Evolutionary conservation across 2,329 filamentous ascomycete genomes (phyloP).

Genomic region (Fusarium heterosporum): DNA sequence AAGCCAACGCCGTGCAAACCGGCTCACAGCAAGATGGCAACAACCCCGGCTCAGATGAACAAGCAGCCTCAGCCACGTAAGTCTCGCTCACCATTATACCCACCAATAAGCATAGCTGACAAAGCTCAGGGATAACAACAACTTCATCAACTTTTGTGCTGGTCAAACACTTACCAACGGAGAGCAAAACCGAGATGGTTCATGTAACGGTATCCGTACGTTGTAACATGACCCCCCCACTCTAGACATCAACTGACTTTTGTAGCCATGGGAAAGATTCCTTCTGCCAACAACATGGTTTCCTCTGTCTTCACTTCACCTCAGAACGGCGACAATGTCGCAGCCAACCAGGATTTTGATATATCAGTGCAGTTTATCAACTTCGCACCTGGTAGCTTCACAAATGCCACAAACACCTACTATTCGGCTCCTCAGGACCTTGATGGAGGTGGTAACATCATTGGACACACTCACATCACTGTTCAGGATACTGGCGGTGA

Average conservation of each 20-base stretch:
- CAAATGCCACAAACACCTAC: slow-evolving; percentile 70
- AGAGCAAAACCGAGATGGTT: slow-evolving; percentile 66
- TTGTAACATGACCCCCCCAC: slow-evolving; percentile 26
- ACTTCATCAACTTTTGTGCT: slow-evolving; percentile 73
- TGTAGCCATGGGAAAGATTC: slow-evolving; percentile 70
- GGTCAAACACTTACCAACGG: slow-evolving; percentile 70
- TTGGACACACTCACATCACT: slow-evolving; percentile 71
- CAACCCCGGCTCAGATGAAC: slow-evolving; percentile 57
- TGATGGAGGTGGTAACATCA: slow-evolving; percentile 60
- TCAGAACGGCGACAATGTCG: slow-evolving; percentile 61
- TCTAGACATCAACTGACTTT: slow-evolving; percentile 29
- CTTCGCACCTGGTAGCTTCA: slow-evolving; percentile 69
- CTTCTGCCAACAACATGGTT: slow-evolving; percentile 66
- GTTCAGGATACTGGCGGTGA: slow-evolving; percentile 66
- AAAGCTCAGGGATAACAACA: slow-evolving; percentile 63
- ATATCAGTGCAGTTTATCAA: slow-evolving; percentile 65
- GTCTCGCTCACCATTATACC: slow-evolving; percentile 41
- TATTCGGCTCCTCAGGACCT: slow-evolving; percentile 70
- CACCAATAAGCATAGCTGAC: slow-evolving; percentile 18
- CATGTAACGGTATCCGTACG: slow-evolving; percentile 73
- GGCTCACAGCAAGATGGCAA: slow-evolving; percentile 64
- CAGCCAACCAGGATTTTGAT: slow-evolving; percentile 62
- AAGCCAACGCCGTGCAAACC: slow-evolving; percentile 60
- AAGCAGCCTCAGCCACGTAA: slow-evolving; percentile 65
- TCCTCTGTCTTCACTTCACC: slow-evolving; percentile 67